Percentiles rank a stretch among this genome's conserved stretches.
phyloP scores from a whole-genome alignment of 768 basidiomycete species.

The Tylopilus felleus region DNA sequence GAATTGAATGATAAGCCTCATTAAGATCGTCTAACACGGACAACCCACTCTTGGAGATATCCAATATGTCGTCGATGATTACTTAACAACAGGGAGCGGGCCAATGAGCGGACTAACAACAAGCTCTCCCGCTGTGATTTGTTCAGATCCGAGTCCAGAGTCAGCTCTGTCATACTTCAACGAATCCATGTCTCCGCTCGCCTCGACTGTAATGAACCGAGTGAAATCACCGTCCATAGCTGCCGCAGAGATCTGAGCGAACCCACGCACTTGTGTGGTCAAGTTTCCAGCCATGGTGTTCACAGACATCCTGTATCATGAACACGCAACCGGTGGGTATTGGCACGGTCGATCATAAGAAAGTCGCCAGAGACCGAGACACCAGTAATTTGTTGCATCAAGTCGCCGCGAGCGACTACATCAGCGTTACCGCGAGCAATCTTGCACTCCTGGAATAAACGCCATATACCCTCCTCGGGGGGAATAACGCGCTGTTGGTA shows the following conservation, averaged over 20 bases:
- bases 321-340: not conserved
- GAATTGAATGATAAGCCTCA: constrained; percentile 11
- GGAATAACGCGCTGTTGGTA: constrained; percentile 49
- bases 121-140: constrained; percentile 93
- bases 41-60: constrained; percentile 95
- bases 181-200: constrained; percentile 98
- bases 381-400: constrained; percentile 90
- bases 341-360: not conserved
- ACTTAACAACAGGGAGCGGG: constrained; percentile 83
- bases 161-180: constrained; percentile 99
- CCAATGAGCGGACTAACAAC: constrained; percentile 91
- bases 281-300: constrained; percentile 97
- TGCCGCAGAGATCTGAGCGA: constrained; percentile 97
- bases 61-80: constrained; percentile 99
- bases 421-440: constrained; percentile 80
- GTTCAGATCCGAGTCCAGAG: constrained; percentile 93
- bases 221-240: constrained; percentile 99
- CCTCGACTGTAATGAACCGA: constrained; percentile 98
- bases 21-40: not conserved
- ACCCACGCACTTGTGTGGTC: constrained; percentile 98
- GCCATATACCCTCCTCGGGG: constrained; percentile 78
- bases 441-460: constrained; percentile 81
- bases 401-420: constrained; percentile 86
- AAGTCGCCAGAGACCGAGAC: constrained; percentile 76
- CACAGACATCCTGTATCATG: constrained; percentile 69